Evolutionary conservation across 345 rosid species (phyloP), one percentile per base, ranked within the genome.

Genomic region (Garcia nutans): DNA sequence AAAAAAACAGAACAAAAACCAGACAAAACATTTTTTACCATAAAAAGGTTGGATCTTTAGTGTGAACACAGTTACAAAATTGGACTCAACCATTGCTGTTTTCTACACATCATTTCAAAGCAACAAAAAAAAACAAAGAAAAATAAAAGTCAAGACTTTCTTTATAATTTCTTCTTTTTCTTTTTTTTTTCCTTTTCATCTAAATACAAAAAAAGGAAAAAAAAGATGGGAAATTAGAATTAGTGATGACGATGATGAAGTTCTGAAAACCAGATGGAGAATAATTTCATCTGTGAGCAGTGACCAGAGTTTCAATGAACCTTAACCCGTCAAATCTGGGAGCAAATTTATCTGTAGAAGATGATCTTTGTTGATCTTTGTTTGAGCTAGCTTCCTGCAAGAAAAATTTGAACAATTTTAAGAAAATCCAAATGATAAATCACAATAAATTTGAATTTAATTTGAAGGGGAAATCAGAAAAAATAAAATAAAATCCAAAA

Each of bases 281-380:
- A 3, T 15, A 65, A 24, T 19, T 33, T 64, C 42, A 80, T 72
- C 79, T 76, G 33, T 80, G 83, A 67, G 77, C 83, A 49, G 83
- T 80, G n/a, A 80, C 73, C 70, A 80, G 74, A 24, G 83, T 80
- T 52, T 80, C 83, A 72, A 80, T 80, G 24, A 80, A 80, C 79
- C 77, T 80, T 19, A 80, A 23, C 71, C 83, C 83, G 60, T 80
- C 83, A 71, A 76, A 80, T 23, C 76, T 80, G 17, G 83, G 83
- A 4, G 83, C 77, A 76, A 80, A 80, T 68, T 80, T 80, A 9
- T 80, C 79, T 50, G 64, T 42, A 8, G 77, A 66, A 59, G 63
- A 7, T 42, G 76, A 65, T 44, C 33, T 72, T 11, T 59, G 45
- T 15, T 67, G 76, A 10, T 80, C 74, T 67, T 52, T 52, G 33